A percentile compares a stretch with the other conserved stretches of the same genome.
These are phyloP conservation scores for Volvariella volvacea DNA, from an alignment of 1,284 basidiomycete species.

Conservation along the genomic window DNA sequence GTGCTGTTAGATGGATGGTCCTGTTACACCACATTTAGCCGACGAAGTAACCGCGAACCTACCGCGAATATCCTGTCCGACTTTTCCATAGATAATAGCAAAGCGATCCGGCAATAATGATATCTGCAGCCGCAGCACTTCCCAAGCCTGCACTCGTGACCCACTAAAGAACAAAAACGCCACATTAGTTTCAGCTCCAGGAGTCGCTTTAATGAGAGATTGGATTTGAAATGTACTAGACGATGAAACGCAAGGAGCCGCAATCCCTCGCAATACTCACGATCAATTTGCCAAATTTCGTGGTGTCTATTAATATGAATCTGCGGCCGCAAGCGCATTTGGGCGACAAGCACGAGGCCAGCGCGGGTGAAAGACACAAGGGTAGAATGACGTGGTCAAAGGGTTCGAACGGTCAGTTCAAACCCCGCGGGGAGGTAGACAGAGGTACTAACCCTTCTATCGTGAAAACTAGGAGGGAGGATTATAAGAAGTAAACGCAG, in stretches of 20 bases:
- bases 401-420: not conserved
- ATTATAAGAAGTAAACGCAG: conserved; percentile 1
- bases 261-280: conserved; percentile 16
- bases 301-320: conserved; percentile 21
- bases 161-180: conserved; percentile 31
- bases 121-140: conserved; percentile 33
- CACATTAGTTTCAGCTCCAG: not conserved
- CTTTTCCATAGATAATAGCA: conserved; percentile 33
- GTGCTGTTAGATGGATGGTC: conserved; percentile 19
- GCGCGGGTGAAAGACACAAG: too few relatives aligned
- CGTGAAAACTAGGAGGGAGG: conserved; percentile 26
- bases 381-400: not conserved
- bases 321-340: conserved; percentile 10
- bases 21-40: not conserved
- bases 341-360: not conserved
- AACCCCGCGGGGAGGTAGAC: not conserved
- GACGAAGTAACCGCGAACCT: conserved; percentile 4
- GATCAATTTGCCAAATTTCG: conserved; percentile 26
- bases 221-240: too few relatives aligned
- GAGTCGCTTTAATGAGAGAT: too few relatives aligned
- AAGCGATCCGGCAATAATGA: conserved; percentile 31
- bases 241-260: not conserved
- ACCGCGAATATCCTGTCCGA: conserved; percentile 28
- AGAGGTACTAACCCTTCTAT: conserved; percentile 24
- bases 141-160: conserved; percentile 34